A percentile compares a stretch with the other conserved stretches of the same genome.
Conservation (phyloP, 345 rosid genomes). For the Passiflora organensis region DNA sequence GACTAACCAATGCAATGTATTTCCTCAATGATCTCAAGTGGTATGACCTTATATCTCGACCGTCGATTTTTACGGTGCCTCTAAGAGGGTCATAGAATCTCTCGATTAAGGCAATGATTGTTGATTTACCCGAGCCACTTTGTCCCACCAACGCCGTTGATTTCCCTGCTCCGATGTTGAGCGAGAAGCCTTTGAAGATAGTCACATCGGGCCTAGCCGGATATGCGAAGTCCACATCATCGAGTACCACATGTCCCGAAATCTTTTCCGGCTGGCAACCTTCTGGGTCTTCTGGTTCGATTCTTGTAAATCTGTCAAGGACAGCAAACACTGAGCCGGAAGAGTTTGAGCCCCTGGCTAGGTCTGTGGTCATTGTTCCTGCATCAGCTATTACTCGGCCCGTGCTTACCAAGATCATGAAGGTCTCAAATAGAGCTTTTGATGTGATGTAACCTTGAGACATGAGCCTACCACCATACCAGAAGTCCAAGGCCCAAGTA, state of each 20-base stretch:
- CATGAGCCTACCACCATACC: conserved; percentile 30
- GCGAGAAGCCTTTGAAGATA: conserved; percentile 19
- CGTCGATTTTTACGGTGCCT: conserved; percentile 21
- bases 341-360: conserved; percentile 24
- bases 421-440: conserved; percentile 22
- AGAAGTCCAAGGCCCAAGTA: conserved; percentile 28
- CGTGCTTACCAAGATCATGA: conserved; percentile 23
- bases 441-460: conserved; percentile 17
- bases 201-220: conserved; percentile 25
- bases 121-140: conserved; percentile 31
- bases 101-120: conserved; percentile 23
- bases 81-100: conserved; percentile 23
- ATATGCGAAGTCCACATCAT: conserved; percentile 23
- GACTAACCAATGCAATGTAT: conserved; percentile 25
- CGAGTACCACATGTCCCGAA: conserved; percentile 12
- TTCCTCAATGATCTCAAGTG: conserved; percentile 20
- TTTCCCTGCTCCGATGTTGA: conserved; percentile 26
- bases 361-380: conserved; percentile 23
- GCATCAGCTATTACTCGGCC: conserved; percentile 31
- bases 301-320: conserved; percentile 20
- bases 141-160: conserved; percentile 30
- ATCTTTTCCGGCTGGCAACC: conserved; percentile 13
- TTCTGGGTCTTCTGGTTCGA: conserved; percentile 18
- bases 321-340: conserved; percentile 22
- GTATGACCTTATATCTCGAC: conserved; percentile 18